Evolutionary conservation across 2,329 filamentous ascomycete species (phyloP), one percentile per base, ranked within the genome.

Genomic region (Graphilbum sp.): DNA sequence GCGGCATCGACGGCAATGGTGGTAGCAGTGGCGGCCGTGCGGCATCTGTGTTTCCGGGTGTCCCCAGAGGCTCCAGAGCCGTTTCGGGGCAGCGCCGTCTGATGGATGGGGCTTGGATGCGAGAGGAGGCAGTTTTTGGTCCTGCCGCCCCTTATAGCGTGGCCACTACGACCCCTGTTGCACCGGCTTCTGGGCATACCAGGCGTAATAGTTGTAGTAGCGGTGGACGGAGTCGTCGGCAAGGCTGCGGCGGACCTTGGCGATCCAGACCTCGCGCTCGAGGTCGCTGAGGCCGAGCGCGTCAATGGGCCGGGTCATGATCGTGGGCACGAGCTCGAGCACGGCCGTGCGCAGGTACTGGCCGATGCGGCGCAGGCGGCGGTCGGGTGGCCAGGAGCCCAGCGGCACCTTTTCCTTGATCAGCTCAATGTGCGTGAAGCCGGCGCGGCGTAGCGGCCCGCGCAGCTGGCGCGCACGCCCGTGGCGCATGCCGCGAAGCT

Each of bases 351-450:
- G 54, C 50, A 58, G 57, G 40, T 62, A 55, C 19, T 55, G 46
- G 9, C 63, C 64, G 2, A 64, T 46, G 3, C 55, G 52, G 24
- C 57, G 54, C 16, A 61, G 47, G 43, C 45, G 54, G 10, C 43
- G 49, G 36, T 64, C 59, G 32, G 49, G 50, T 5, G 61, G 46
- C 64, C 64, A 67, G 2, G 54, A 49, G 1, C 61, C 62, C 18
- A 65, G 52, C 4, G 64, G 63, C 1, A 63, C 54, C 44, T 63
- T 65, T 39, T 60, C 55, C 24, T 54, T 52, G 32, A 58, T 48
- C 36, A 54, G 50, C 5, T 53, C 50, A 13, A 67, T 51, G 42
- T 61, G 56, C 13, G 45, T 49, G 46, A 67, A 68, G 27, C 64
- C 64, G 0, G 61, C 60, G 0, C 47, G 46, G 24, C 51, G 49